These are phyloP conservation scores for Cercospora brassicicola DNA, from an alignment of 2,329 filamentous ascomycete species.

Conservation along the genomic window DNA sequence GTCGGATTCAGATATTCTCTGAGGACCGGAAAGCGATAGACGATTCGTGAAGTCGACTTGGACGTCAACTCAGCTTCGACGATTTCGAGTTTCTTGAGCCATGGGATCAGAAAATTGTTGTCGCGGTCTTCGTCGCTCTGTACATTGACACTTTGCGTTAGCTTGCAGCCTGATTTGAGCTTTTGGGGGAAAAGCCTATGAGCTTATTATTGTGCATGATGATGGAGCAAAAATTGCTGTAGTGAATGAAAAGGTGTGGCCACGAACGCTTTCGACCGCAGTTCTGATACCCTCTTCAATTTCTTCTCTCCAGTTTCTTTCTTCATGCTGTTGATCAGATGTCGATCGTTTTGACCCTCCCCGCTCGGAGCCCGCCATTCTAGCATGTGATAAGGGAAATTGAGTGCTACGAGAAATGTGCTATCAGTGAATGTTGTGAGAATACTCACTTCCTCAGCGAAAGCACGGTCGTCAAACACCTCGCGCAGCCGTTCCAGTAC, in stretches of 20 bases:
- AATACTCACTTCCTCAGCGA: slow-evolving; percentile 14
- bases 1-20: slow-evolving; percentile 31
- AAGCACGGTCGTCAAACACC: slow-evolving; percentile 19
- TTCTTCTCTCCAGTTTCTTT: slow-evolving; percentile 1
- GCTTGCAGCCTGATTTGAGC: background rate
- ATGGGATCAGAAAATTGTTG: slow-evolving; percentile 27
- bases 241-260: background rate
- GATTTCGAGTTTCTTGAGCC: slow-evolving; percentile 24
- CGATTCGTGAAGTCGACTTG: slow-evolving; percentile 20
- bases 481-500: slow-evolving; percentile 17
- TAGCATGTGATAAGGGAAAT: background rate
- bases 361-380: background rate
- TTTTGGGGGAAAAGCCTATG: background rate
- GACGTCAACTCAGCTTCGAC: slow-evolving; percentile 21
- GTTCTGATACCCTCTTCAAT: slow-evolving; percentile 1
- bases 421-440: background rate
- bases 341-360: background rate
- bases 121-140: slow-evolving; percentile 16
- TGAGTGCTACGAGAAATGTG: background rate
- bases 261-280: slow-evolving; percentile 7
- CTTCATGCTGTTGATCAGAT: background rate
- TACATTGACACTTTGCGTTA: background rate
- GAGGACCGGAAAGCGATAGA: slow-evolving; percentile 29
- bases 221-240: background rate
- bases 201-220: background rate